These are phyloP conservation scores for Alternaria arbusti DNA, from an alignment of 2,329 filamentous ascomycete genomes.

Conservation along the genomic window DNA sequence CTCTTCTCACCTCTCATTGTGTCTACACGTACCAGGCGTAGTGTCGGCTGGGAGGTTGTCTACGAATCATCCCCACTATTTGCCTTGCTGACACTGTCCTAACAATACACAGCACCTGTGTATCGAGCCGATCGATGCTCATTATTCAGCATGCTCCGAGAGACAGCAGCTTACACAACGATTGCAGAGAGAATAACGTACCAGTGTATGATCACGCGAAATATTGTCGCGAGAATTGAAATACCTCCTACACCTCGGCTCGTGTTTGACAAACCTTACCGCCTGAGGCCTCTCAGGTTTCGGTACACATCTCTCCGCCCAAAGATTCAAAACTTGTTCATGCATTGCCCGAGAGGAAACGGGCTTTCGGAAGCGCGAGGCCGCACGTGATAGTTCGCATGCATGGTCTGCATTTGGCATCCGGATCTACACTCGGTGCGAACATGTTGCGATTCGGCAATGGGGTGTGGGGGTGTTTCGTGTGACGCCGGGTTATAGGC, in stretches of 20 bases:
- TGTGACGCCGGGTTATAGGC: neutral
- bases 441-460: neutral
- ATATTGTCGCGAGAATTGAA: conserved; percentile 4
- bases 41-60: neutral
- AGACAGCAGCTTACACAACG: neutral
- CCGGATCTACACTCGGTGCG: neutral
- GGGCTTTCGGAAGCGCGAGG: neutral
- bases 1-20: neutral
- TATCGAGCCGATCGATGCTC: neutral
- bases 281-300: conserved; percentile 10
- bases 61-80: neutral
- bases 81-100: neutral
- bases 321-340: conserved; percentile 1
- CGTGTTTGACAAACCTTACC: conserved; percentile 9
- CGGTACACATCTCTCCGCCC: neutral
- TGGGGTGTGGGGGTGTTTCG: neutral
- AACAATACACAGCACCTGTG: neutral
- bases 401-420: conserved; percentile 7
- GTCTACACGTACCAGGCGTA: neutral
- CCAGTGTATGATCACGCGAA: neutral
- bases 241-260: neutral
- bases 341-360: conserved; percentile 7
- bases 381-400: neutral
- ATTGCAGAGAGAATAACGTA: neutral
- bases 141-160: neutral